Evolutionary conservation across 2,329 filamentous ascomycete genomes (phyloP).

Genomic region (Chaetomiaceae sp.): DNA sequence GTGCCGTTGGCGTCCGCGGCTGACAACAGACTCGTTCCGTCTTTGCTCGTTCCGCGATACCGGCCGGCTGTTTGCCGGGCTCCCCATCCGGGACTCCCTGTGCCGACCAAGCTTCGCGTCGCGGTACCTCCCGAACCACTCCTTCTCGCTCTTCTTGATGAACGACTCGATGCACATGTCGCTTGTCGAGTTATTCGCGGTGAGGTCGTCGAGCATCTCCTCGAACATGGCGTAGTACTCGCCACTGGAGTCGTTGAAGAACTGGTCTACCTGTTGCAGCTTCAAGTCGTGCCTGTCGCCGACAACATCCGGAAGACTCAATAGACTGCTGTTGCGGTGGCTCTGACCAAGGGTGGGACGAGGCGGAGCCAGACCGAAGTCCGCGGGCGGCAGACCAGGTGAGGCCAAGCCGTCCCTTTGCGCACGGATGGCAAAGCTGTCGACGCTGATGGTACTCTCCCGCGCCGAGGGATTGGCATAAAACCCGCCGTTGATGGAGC

Average conservation of each 20-base stretch:
- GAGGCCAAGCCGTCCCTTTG: slow-evolving; percentile 24
- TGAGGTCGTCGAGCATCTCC: slow-evolving; percentile 49
- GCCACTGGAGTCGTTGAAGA: slow-evolving; percentile 61
- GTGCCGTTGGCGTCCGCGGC: slow-evolving; percentile 24
- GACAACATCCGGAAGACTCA: slow-evolving; percentile 27
- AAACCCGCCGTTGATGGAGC: slow-evolving; percentile 19
- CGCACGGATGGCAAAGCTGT: slow-evolving; percentile 26
- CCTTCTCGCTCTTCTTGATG: slow-evolving; percentile 60
- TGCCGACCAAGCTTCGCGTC: slow-evolving; percentile 53
- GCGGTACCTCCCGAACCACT: slow-evolving; percentile 58
- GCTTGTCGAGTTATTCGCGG: slow-evolving; percentile 51
- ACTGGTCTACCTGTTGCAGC: slow-evolving; percentile 61
- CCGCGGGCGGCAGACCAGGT: slow-evolving; percentile 14
- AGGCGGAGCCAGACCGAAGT: slow-evolving; percentile 21
- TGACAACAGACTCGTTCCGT: slow-evolving; percentile 24
- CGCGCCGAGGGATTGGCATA: slow-evolving; percentile 20
- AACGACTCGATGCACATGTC: slow-evolving; percentile 62
- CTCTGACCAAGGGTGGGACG: slow-evolving; percentile 18
- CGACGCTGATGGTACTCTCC: slow-evolving; percentile 25
- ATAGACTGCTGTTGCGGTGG: slow-evolving; percentile 27
- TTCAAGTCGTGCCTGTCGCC: slow-evolving; percentile 30
- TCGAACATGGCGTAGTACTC: slow-evolving; percentile 57
- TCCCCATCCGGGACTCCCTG: slow-evolving; percentile 32
- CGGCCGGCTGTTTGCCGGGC: slow-evolving; percentile 22
- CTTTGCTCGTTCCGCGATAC: slow-evolving; percentile 17